Conservation (phyloP, 129 eudicot genomes). For the Mikania micrantha region DNA sequence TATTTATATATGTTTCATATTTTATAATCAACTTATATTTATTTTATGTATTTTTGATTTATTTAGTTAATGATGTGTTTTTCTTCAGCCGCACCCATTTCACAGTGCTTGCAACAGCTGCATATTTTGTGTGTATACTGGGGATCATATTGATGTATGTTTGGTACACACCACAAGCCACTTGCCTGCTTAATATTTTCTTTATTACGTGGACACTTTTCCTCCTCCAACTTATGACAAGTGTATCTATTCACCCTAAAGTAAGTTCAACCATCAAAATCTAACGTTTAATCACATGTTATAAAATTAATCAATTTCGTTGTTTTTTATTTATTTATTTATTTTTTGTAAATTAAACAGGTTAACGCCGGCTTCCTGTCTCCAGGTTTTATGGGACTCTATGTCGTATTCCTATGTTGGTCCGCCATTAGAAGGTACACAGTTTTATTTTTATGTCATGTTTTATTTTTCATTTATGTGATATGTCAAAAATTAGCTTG, state of each 20-base stretch:
- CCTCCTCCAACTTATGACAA: slow-evolving; percentile 73
- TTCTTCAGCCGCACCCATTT: slow-evolving; percentile 53
- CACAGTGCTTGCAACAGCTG: slow-evolving; percentile 52
- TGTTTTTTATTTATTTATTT: neutral
- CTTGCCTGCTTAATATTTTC: slow-evolving; percentile 63
- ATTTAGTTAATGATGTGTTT: neutral
- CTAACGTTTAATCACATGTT: neutral
- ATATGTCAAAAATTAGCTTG: too few species aligned
- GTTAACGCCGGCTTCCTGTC: slow-evolving; percentile 61
- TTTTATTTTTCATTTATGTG: too few species aligned
- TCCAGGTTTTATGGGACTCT: slow-evolving; percentile 81
- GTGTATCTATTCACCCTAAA: slow-evolving; percentile 65
- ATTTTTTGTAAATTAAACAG: slow-evolving; percentile 27
- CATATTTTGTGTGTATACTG: slow-evolving; percentile 58
- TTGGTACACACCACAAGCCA: slow-evolving; percentile 69
- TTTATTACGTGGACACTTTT: slow-evolving; percentile 72
- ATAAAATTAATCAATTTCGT: neutral
- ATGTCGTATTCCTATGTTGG: slow-evolving; percentile 81
- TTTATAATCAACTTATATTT: too few species aligned
- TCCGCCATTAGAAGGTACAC: slow-evolving; percentile 78
- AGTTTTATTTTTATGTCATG: too few species aligned
- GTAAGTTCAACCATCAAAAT: slow-evolving; percentile 27
- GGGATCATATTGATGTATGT: slow-evolving; percentile 75
- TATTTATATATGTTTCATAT: too few species aligned
- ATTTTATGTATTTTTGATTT: neutral